These are phyloP conservation scores for Pyricularia pennisetigena DNA, from an alignment of 2,329 filamentous ascomycete species.

Conservation along the genomic window DNA sequence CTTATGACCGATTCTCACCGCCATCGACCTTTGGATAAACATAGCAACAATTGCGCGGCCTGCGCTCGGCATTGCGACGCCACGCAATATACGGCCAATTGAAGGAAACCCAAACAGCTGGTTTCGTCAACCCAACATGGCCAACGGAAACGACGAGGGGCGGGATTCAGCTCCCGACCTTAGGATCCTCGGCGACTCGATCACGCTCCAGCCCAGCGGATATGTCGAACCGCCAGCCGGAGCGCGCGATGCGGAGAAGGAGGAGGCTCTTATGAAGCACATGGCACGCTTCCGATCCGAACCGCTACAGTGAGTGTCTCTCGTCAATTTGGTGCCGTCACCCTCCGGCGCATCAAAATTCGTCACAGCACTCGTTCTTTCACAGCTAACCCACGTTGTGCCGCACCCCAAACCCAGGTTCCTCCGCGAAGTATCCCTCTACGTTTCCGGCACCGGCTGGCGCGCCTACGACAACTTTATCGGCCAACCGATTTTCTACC, in stretches of 20 bases:
- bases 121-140: constrained; percentile 1
- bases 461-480: constrained; percentile 85
- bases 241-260: constrained; percentile 41
- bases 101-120: neutral
- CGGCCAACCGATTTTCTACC: constrained; percentile 87
- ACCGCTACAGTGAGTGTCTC: constrained; percentile 43
- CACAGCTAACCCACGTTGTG: neutral
- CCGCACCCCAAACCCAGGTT: constrained; percentile 49
- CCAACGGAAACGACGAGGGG: constrained; percentile 24
- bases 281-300: constrained; percentile 77
- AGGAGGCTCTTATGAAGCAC: constrained; percentile 66
- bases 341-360: neutral
- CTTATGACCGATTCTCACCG: neutral
- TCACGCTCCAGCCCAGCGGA: constrained; percentile 66
- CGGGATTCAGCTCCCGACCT: constrained; percentile 59
- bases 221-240: constrained; percentile 34
- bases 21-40: neutral
- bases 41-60: neutral
- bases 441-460: constrained; percentile 91
- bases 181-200: constrained; percentile 63
- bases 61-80: neutral
- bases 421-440: constrained; percentile 83
- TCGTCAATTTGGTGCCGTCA: neutral
- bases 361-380: neutral
- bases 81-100: neutral